A percentile compares a stretch with the other conserved stretches of the same genome.
phyloP scores from a whole-genome alignment of 1,284 basidiomycete species.

The Mycosarcoma mackinlayi region DNA sequence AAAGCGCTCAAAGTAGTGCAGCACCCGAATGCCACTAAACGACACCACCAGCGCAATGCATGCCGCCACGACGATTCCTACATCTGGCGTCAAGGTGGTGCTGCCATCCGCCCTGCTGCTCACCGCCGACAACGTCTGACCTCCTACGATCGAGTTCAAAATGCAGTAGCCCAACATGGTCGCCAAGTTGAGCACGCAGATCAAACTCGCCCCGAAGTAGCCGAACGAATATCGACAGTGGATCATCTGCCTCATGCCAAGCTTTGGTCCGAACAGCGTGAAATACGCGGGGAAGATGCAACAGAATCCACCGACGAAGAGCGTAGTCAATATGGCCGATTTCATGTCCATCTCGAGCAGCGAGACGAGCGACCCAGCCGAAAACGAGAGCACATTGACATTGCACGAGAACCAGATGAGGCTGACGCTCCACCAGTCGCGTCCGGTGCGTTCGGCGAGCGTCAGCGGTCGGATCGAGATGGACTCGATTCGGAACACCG shows the following conservation, averaged over 20 bases:
- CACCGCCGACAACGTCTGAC: constrained; percentile 70
- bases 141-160: constrained; percentile 73
- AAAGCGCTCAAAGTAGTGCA: constrained; percentile 77
- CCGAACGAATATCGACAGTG: constrained; percentile 73
- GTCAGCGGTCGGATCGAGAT: constrained; percentile 53
- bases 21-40: constrained; percentile 80
- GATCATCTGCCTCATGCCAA: constrained; percentile 76
- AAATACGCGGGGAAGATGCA: constrained; percentile 59
- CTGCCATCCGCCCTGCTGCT: constrained; percentile 47
- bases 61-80: constrained; percentile 88
- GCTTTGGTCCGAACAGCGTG: constrained; percentile 73
- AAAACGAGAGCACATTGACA: constrained; percentile 71
- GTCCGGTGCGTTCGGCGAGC: constrained; percentile 30
- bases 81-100: constrained; percentile 69
- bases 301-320: constrained; percentile 69
- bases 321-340: constrained; percentile 68
- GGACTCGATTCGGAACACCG: constrained; percentile 36
- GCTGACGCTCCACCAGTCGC: constrained; percentile 70
- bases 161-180: constrained; percentile 70
- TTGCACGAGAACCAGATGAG: constrained; percentile 64
- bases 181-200: constrained; percentile 70
- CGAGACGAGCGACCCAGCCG: constrained; percentile 74
- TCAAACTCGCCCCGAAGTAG: constrained; percentile 73
- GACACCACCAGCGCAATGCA: constrained; percentile 81
- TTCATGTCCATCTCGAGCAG: constrained; percentile 73